Percentiles rank a stretch among this genome's conserved stretches.
Conservation (phyloP, 2,329 filamentous ascomycete species). For the Neonectria faginata region DNA sequence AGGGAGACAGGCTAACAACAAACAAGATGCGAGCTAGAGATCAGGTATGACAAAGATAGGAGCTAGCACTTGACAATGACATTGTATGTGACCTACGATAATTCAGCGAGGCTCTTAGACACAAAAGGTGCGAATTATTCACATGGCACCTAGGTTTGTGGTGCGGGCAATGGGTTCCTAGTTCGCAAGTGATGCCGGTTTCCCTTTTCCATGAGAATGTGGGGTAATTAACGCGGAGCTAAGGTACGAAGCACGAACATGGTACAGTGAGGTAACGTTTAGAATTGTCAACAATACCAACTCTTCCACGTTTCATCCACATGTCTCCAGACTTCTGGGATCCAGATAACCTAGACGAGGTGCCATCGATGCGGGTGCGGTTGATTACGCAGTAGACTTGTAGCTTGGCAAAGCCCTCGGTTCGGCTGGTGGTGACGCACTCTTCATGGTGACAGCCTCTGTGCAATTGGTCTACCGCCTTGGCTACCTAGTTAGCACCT, state of each 20-base stretch:
- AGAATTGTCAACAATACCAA: background rate
- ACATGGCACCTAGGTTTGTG: background rate
- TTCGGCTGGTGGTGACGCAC: too few relatives aligned
- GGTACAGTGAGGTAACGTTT: background rate
- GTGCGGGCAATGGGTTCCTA: slow-evolving; percentile 7
- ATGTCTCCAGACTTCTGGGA: background rate
- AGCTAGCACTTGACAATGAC: background rate
- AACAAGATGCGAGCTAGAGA: background rate
- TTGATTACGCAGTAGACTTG: too few relatives aligned
- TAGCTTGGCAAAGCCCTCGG: too few relatives aligned
- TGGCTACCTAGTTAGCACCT: background rate
- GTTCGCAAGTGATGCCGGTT: slow-evolving; percentile 3
- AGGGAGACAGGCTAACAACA: background rate
- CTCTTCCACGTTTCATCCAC: background rate
- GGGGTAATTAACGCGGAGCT: slow-evolving; percentile 5
- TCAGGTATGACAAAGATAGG: background rate
- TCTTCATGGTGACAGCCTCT: too few relatives aligned
- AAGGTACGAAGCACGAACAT: too few relatives aligned
- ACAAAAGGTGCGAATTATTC: background rate
- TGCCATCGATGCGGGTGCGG: too few relatives aligned
- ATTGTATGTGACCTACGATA: background rate
- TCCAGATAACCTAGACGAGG: too few relatives aligned
- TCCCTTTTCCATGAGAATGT: slow-evolving; percentile 22
- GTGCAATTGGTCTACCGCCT: background rate
- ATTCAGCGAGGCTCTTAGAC: background rate